Base-by-base conservation (phyloP, 257 asterid genomes). In the Solanum boliviense region DNA sequence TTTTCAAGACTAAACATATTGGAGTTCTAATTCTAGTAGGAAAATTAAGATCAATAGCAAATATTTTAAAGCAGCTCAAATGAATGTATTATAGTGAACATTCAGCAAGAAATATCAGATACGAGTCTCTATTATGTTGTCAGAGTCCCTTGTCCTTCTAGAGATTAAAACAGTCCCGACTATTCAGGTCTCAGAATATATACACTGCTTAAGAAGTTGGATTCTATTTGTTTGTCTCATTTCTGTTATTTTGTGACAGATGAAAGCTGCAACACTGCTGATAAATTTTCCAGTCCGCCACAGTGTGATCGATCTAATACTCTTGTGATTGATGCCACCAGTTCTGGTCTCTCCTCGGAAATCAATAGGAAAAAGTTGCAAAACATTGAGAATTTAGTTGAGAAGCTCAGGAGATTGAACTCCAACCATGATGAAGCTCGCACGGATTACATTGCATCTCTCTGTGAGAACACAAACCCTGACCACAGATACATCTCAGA, bases 401-500 rank as follows among this genome's bases (percentile, higher is more conserved):
- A 94, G 92, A 95, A 96, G 91, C 98, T 97, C 72, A 91, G 89
- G 87, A 91, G 98, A 87, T 91, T 97, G 88, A 97, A 95, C 92
- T 97, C 99, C 39, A 94, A 88, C 93, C 99, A 97, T 41, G 99
- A 96, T 48, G 99, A 96, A 92, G 96, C 93, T 21, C 92, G 92
- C 29, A 94, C 96, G 1, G 99, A 97, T 88, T 96, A 97, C 93
- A 97, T 97, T n/a, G 99, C 99, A 74, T 97, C 98, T 6, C 92
- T 96, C 29, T 97, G 98, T 38, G 98, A 95, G 83, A 93, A 96
- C 91, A 88, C 93, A 5, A 88, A 94, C 60, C 99, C 98, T 1
- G 98, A 96, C 65, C 94, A 95, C 89, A 89, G 99, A 88, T 96
- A 96, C 92, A 87, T 95, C 70, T 97, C 99, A 5, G 99, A 97